A percentile compares a stretch with the other conserved stretches of the same genome.
Evolutionary conservation across 2,329 filamentous ascomycete species (phyloP).

Genomic region (Venturia nashicola): DNA sequence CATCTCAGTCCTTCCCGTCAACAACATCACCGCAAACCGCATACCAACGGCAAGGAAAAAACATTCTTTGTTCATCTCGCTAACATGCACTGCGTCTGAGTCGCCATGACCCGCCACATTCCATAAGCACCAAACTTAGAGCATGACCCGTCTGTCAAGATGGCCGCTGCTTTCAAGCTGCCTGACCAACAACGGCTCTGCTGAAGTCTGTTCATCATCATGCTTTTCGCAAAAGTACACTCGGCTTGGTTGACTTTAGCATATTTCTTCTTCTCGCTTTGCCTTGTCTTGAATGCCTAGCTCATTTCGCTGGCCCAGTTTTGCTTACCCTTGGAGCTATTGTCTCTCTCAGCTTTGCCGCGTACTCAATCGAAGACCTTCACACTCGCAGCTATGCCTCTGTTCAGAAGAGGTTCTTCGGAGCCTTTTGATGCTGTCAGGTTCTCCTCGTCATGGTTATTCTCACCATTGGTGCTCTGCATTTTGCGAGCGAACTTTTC

Average conservation of each 20-base stretch:
- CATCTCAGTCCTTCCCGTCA: background rate
- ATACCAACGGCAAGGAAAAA: background rate
- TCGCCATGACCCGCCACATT: background rate
- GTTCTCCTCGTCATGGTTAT: conserved; percentile 70
- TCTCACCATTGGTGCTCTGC: conserved; percentile 54
- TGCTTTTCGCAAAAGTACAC: background rate
- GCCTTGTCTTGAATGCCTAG: background rate
- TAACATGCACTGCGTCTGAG: background rate
- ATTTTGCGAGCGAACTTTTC: conserved; percentile 37
- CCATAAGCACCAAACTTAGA: background rate
- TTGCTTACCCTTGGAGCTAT: background rate
- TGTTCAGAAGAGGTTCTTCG: background rate
- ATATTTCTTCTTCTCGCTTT: background rate
- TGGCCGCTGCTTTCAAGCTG: background rate
- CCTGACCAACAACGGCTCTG: background rate
- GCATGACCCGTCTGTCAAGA: background rate
- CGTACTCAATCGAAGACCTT: background rate
- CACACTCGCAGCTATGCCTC: background rate
- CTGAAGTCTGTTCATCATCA: background rate
- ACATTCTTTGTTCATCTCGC: background rate
- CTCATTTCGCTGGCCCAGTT: conserved; percentile 1
- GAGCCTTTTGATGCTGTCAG: conserved; percentile 25
- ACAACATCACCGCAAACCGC: background rate
- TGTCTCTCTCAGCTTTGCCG: background rate
- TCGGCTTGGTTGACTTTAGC: background rate